Evolutionary conservation across 192 early-diverging fungal genomes (phyloP), one percentile per base, ranked within the genome.

Genomic region (Coemansia sp.): DNA sequence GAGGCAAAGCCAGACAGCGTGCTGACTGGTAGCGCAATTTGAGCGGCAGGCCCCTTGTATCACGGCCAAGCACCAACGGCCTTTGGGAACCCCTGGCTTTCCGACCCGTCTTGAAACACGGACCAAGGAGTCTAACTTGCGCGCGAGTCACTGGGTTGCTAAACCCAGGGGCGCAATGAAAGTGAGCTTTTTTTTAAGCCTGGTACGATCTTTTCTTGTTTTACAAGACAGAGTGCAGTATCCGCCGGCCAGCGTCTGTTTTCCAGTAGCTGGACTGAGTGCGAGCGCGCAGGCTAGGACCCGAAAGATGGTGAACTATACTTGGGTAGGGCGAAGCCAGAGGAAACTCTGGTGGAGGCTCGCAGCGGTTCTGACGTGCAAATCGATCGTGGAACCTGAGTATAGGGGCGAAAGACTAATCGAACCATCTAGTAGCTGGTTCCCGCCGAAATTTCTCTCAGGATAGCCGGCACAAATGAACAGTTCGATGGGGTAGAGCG

Each of bases 341-440:
- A 87, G 87, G 84, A 88, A 88, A 89, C 85, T 88, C 86, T 87
- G 88, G 84, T 89, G 88, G 86, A 87, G 87, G 85, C 82, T 86
- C 83, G 85, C 78, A 88, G 86, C 84, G 86, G 83, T 88, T 87
- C 86, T 87, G 84, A 88, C 83, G 85, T 88, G 88, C 83, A 89
- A 85, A 89, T 88, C 86, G 83, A 87, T 88, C 84, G 85, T 90
- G 82, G 82, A 86, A 89, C 87, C 88, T 90, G 87, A 84, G 87
- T 88, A 88, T 90, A 89, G 84, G 87, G 85, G 89, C 85, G 87
- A 90, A 90, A 88, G 87, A 89, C 86, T 88, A 86, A 89, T 89
- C 87, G 87, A 89, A 88, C 89, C 87, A 89, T 88, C 89, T 89
- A 90, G 85, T 89, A 89, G 87, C 87, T 90, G 89, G 87, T 90